Evolutionary conservation across 225 moss, liverwort and hornwort genomes (phyloP).

Genomic region (Rhytidiadelphus loreus): DNA sequence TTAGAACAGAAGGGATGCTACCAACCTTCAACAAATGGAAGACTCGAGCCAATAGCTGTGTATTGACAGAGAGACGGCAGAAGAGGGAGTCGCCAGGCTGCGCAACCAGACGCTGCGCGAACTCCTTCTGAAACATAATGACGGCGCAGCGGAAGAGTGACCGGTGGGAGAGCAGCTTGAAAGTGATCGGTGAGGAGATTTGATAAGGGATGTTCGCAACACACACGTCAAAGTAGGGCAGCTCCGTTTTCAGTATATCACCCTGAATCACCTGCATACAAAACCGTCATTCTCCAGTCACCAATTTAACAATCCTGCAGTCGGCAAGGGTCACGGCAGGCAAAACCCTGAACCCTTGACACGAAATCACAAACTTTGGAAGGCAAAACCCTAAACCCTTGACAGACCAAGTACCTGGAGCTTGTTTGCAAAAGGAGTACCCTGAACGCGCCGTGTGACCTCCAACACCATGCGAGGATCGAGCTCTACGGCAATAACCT

Average conservation of each 20-base stretch:
- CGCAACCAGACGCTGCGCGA: constrained; percentile 83
- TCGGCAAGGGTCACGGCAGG: background rate
- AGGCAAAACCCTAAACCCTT: background rate
- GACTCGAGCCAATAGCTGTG: constrained; percentile 75
- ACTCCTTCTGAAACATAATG: constrained; percentile 84
- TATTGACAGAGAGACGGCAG: constrained; percentile 82
- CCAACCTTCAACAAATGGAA: constrained; percentile 74
- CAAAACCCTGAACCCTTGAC: background rate
- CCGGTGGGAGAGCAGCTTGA: constrained; percentile 79
- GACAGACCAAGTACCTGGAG: constrained; percentile 39
- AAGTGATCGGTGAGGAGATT: constrained; percentile 83
- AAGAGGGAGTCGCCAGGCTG: constrained; percentile 77
- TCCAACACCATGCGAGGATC: constrained; percentile 92
- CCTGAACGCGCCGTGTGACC: constrained; percentile 67
- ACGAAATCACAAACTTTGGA: background rate
- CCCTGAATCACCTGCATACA: constrained; percentile 68
- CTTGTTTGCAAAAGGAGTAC: constrained; percentile 56
- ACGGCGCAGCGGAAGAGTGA: constrained; percentile 84
- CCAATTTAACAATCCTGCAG: background rate
- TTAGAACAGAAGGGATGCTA: background rate
- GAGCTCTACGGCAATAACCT: constrained; percentile 74
- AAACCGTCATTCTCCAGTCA: background rate
- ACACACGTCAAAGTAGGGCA: constrained; percentile 84
- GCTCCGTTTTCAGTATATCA: constrained; percentile 72
- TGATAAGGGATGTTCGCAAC: constrained; percentile 85